Percentiles rank a stretch among this genome's conserved stretches.
phyloP scores from a whole-genome alignment of 1,284 basidiomycete genomes.

The Retiboletus flavoniger region DNA sequence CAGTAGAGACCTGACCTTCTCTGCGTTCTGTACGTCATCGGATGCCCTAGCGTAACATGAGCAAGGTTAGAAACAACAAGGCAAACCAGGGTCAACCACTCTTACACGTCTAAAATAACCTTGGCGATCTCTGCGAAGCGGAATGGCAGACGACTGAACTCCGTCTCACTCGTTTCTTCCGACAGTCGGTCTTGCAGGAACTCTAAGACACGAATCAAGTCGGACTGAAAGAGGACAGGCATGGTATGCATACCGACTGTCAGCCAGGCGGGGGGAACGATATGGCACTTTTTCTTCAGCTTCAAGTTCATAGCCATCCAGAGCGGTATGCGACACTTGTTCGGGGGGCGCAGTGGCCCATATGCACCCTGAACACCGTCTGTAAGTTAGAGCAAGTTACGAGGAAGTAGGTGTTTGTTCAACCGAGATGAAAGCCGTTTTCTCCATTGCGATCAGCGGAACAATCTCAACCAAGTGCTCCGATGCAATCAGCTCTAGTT shows the following conservation, averaged over 20 bases:
- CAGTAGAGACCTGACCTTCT: conserved; percentile 78
- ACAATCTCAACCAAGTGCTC: conserved; percentile 81
- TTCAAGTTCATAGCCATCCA: conserved; percentile 97
- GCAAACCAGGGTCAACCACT: background rate
- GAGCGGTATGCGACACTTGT: conserved; percentile 79
- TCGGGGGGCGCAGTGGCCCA: conserved; percentile 89
- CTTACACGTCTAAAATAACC: conserved; percentile 83
- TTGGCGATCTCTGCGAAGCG: conserved; percentile 89
- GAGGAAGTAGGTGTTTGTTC: conserved; percentile 28
- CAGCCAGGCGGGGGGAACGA: conserved; percentile 89
- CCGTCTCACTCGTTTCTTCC: conserved; percentile 69
- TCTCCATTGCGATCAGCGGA: conserved; percentile 84
- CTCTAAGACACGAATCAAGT: conserved; percentile 42
- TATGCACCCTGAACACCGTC: conserved; percentile 69
- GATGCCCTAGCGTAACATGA: conserved; percentile 60
- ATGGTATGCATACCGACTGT: conserved; percentile 57
- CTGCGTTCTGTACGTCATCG: conserved; percentile 84
- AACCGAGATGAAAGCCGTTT: conserved; percentile 82
- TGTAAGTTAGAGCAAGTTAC: conserved; percentile 27
- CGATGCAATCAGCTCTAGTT: conserved; percentile 83
- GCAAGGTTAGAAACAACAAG: background rate
- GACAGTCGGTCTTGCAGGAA: conserved; percentile 71
- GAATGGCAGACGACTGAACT: conserved; percentile 77
- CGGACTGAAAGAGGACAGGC: background rate
- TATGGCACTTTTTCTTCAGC: conserved; percentile 89